Conservation (phyloP, 1,139 yeast species). For the Entelexis paramagnoliae region DNA sequence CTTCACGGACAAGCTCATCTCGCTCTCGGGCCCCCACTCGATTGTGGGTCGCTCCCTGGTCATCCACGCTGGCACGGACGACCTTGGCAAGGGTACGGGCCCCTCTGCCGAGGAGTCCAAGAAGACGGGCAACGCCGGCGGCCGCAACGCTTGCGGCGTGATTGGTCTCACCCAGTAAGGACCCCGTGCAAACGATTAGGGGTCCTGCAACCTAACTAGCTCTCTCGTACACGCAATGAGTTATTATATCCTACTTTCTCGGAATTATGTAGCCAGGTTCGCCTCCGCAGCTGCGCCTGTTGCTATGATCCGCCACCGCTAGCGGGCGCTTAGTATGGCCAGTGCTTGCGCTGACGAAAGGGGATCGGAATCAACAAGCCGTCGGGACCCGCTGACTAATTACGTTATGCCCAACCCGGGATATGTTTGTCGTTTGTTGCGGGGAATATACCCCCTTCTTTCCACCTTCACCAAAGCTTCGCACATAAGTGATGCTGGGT, state of each 20-base stretch:
- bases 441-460: background rate
- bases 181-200: too few relatives aligned
- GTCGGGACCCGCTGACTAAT: background rate
- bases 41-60: slow-evolving; percentile 93
- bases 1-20: slow-evolving; percentile 63
- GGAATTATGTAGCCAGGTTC: too few relatives aligned
- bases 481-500: slow-evolving; percentile 1
- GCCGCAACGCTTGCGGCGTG: slow-evolving; percentile 98
- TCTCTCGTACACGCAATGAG: slow-evolving; percentile 2
- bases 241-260: background rate
- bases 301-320: too few relatives aligned
- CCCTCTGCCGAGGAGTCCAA: slow-evolving; percentile 56
- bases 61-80: slow-evolving; percentile 90
- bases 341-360: slow-evolving; percentile 1
- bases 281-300: too few relatives aligned
- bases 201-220: background rate
- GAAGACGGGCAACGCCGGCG: slow-evolving; percentile 98
- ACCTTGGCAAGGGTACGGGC: slow-evolving; percentile 92
- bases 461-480: background rate
- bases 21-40: slow-evolving; percentile 75
- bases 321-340: too few relatives aligned
- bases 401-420: background rate
- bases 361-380: background rate
- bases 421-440: background rate
- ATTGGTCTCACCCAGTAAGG: slow-evolving; percentile 49